Percentiles rank a stretch among this genome's conserved stretches.
phyloP scores from a whole-genome alignment of 306 rosid species.

The Luffa aegyptiaca region DNA sequence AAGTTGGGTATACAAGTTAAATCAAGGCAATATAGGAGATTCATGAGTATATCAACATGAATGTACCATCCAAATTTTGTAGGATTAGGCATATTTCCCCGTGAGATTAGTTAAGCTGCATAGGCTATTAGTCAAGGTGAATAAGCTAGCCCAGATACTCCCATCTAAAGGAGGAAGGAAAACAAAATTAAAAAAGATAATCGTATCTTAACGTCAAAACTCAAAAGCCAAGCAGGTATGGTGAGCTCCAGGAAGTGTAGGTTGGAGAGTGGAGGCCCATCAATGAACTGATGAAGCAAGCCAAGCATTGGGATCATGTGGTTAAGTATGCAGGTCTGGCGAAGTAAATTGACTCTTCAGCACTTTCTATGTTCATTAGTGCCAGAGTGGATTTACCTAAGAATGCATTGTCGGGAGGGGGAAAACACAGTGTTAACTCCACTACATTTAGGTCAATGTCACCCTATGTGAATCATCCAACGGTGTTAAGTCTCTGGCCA shows the following conservation, averaged over 20 bases:
- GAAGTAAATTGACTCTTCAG: not conserved
- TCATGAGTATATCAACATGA: not conserved
- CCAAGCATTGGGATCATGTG: not conserved
- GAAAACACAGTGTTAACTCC: not conserved
- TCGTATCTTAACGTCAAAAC: too few relatives aligned
- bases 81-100: not conserved
- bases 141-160: not conserved
- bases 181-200: not conserved
- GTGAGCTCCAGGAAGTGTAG: not conserved
- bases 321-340: not conserved
- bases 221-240: not conserved
- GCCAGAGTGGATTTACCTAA: not conserved
- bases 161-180: not conserved
- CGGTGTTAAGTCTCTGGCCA: not conserved
- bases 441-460: not conserved
- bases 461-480: not conserved
- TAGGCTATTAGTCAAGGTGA: not conserved
- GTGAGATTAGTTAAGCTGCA: not conserved
- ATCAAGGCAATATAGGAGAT: not conserved
- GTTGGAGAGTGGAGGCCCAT: not conserved
- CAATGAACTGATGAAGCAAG: not conserved
- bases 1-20: not conserved
- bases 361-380: not conserved
- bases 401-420: not conserved
- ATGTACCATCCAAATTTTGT: not conserved